Percentiles rank a stretch among this genome's conserved stretches.
phyloP scores from a whole-genome alignment of 192 early-diverging fungal genomes.

The Phycomyces blakesleeanus region DNA sequence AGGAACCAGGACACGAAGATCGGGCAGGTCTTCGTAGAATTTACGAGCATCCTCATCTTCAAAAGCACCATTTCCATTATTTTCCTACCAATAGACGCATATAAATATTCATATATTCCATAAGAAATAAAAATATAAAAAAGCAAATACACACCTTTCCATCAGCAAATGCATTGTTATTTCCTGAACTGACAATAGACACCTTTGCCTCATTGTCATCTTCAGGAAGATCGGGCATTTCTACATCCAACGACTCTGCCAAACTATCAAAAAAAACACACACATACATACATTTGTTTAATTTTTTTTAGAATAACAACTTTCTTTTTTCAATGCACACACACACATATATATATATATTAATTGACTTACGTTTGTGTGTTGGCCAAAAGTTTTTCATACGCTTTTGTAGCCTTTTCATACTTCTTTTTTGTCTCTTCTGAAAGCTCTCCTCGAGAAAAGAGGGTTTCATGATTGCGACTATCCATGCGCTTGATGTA shows the following conservation, averaged over 20 bases:
- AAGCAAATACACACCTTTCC: constrained; percentile 15
- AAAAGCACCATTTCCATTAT: constrained; percentile 60
- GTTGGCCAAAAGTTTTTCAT: constrained; percentile 62
- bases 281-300: too few relatives aligned
- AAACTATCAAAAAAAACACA: constrained; percentile 34
- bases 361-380: constrained; percentile 40
- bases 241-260: constrained; percentile 66
- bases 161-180: constrained; percentile 24
- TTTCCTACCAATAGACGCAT: too few relatives aligned
- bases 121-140: too few relatives aligned
- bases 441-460: constrained; percentile 73
- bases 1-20: constrained; percentile 79
- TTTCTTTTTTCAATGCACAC: neutral
- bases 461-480: constrained; percentile 74
- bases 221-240: constrained; percentile 77
- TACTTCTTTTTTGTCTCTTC: constrained; percentile 77
- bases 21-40: constrained; percentile 87
- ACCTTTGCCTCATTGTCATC: constrained; percentile 55
- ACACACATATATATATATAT: neutral
- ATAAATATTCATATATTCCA: too few relatives aligned
- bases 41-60: constrained; percentile 89
- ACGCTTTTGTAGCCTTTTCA: constrained; percentile 62
- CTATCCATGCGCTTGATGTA: constrained; percentile 70
- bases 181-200: constrained; percentile 37
- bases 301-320: too few relatives aligned